Base-by-base conservation (phyloP, 2,329 filamentous ascomycete genomes). In the Pseudocercospora musae region DNA sequence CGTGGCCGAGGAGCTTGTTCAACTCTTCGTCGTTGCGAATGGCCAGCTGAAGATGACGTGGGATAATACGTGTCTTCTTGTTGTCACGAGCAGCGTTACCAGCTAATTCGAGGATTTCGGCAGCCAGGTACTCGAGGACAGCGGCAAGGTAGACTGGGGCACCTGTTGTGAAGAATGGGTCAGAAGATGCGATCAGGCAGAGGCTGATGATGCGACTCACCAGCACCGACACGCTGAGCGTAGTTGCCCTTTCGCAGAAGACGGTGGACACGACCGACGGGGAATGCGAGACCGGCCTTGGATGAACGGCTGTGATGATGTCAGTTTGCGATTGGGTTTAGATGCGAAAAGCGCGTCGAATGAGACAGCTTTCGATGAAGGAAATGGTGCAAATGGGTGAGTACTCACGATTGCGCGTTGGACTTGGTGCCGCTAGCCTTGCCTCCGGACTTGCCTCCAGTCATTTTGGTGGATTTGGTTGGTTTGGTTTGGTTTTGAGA, bases 381-480 rank as follows among this genome's bases (percentile, higher is more conserved):
- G 52, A 40, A 52, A 27, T 25, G 27, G 33, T 42, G 53, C 56
- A 59, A 29, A 58, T 62, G 46, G 68, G 68, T 58, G 63, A 63
- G 62, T 53, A 90, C 93, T 88, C 84, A 98, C 95, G 93, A 97
- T 87, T 98, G 95, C 78, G 95, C 91, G 86, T 90, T 96, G 74
- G 76, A 78, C 92, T 99, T 99, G 85, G 90, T 89, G 85, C 93
- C 92, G 84, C 90, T 94, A 85, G 94, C 93, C 90, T 98, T 98
- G 89, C 95, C 95, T 83, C 95, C 95, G 84, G 94, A 97, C 85
- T 99, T 99, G 83, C 95, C 94, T 87, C 94, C 94, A 92, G 95
- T 96, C 95, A 99, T 99, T 90, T 91, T 97, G 89, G 86, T 78
- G 70, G 79, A 76, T 74, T 76, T 79, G 75, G 72, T 65, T 71